These are phyloP conservation scores for Dacryopinax spathularia DNA, from an alignment of 768 basidiomycete genomes.

Conservation along the genomic window DNA sequence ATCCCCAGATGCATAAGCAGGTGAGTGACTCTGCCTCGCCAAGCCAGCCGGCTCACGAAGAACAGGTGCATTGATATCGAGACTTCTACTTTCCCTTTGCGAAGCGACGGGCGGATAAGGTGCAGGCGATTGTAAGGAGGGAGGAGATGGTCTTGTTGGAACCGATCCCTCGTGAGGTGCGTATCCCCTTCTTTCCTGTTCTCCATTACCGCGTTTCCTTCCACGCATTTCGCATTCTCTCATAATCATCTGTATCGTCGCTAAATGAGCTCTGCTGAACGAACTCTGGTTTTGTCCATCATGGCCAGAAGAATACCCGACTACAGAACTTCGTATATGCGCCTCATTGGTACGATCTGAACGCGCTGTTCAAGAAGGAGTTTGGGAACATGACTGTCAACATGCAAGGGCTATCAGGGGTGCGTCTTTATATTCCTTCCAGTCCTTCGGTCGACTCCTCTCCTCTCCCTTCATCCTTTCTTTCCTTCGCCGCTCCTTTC, in stretches of 20 bases:
- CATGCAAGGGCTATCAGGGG: slow-evolving; percentile 80
- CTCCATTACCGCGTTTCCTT: no score
- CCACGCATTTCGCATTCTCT: no score
- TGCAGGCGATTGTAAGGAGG: slow-evolving; percentile 35
- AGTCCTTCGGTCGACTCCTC: neutral
- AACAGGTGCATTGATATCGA: slow-evolving; percentile 75
- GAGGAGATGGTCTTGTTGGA: slow-evolving; percentile 60
- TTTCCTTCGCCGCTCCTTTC: slow-evolving; percentile 4
- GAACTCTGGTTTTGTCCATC: slow-evolving; percentile 70
- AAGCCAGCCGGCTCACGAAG: neutral
- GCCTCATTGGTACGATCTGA: slow-evolving; percentile 84
- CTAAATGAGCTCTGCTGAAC: no score
- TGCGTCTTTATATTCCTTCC: slow-evolving; percentile 23
- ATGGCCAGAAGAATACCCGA: slow-evolving; percentile 53
- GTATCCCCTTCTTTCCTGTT: no score
- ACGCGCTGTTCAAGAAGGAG: slow-evolving; percentile 69
- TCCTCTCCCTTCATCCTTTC: neutral
- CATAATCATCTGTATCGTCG: no score
- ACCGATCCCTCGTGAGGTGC: slow-evolving; percentile 87
- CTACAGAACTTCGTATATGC: slow-evolving; percentile 53
- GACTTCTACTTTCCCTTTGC: slow-evolving; percentile 75
- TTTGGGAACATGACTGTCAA: slow-evolving; percentile 81
- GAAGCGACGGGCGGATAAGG: slow-evolving; percentile 48
- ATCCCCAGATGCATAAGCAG: slow-evolving; percentile 49
- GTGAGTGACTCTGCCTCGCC: slow-evolving; percentile 24